Conservation (phyloP, 805 yeast species). For the Candida ipomoeae region DNA sequence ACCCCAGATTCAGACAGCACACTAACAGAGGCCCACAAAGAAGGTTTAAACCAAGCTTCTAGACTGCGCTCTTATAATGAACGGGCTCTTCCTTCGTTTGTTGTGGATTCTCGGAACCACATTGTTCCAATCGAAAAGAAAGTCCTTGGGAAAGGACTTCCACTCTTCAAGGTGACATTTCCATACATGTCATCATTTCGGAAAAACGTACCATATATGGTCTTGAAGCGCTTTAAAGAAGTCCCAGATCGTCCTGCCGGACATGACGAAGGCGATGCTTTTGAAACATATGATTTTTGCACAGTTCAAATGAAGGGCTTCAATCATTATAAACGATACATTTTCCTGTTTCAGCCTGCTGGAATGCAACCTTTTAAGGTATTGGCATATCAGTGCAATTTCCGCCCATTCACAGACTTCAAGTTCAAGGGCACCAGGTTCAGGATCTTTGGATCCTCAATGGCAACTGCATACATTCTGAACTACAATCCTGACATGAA, state of each 20-base stretch:
- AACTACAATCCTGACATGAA: slow-evolving; percentile 32
- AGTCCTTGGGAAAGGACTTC: slow-evolving; percentile 32
- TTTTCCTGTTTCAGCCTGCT: slow-evolving; percentile 24
- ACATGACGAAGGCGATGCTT: slow-evolving; percentile 21
- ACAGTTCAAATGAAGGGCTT: slow-evolving; percentile 27
- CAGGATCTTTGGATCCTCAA: slow-evolving; percentile 34
- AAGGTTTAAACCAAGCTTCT: background rate
- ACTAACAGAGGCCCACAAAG: background rate
- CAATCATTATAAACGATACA: slow-evolving; percentile 25
- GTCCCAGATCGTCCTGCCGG: slow-evolving; percentile 22
- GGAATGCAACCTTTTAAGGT: slow-evolving; percentile 23
- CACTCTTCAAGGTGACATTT: slow-evolving; percentile 31
- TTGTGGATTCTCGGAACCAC: slow-evolving; percentile 28
- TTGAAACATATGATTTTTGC: slow-evolving; percentile 34
- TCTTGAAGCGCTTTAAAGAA: slow-evolving; percentile 31
- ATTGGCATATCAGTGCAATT: slow-evolving; percentile 31
- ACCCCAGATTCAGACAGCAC: background rate
- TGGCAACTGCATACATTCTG: slow-evolving; percentile 27
- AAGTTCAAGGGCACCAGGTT: slow-evolving; percentile 33
- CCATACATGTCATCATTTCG: slow-evolving; percentile 37
- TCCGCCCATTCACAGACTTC: slow-evolving; percentile 39
- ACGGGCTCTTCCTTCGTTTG: background rate
- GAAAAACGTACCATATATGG: slow-evolving; percentile 31
- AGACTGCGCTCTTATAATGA: background rate
- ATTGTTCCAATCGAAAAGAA: slow-evolving; percentile 31